Percentiles rank a stretch among this genome's conserved stretches.
These are phyloP conservation scores for Bromus sterilis DNA, from an alignment of 176 grass and related monocot species.

Conservation along the genomic window DNA sequence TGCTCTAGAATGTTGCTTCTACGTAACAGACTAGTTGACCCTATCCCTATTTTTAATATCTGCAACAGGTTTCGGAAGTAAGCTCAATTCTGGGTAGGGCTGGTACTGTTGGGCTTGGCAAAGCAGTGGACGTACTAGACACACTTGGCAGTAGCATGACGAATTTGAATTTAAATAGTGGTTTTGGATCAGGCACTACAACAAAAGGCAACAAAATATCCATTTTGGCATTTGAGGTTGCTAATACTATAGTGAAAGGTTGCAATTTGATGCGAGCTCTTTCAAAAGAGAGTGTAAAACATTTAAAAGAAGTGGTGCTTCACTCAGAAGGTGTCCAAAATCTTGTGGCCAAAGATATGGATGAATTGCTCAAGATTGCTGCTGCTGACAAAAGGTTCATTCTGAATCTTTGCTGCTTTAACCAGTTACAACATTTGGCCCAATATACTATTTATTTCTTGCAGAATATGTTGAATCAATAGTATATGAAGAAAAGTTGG, in stretches of 20 bases:
- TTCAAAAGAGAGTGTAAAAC: slow-evolving; percentile 88
- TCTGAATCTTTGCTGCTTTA: background rate
- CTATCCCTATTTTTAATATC: slow-evolving; percentile 2
- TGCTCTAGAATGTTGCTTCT: background rate
- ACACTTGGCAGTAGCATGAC: slow-evolving; percentile 98
- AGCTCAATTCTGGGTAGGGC: slow-evolving; percentile 80
- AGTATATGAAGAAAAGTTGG: slow-evolving; percentile 6
- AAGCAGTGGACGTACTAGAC: slow-evolving; percentile 91
- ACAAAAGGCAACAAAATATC: slow-evolving; percentile 81
- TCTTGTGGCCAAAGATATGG: slow-evolving; percentile 92
- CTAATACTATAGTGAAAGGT: slow-evolving; percentile 94
- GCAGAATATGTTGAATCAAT: background rate
- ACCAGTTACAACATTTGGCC: slow-evolving; percentile 17
- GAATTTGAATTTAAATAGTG: slow-evolving; percentile 62
- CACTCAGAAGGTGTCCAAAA: slow-evolving; percentile 84
- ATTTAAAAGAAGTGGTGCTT: slow-evolving; percentile 93
- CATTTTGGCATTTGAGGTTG: slow-evolving; percentile 97
- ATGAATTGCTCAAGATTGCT: slow-evolving; percentile 82
- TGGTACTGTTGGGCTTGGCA: slow-evolving; percentile 65
- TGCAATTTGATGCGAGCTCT: slow-evolving; percentile 82
- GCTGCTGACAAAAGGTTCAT: slow-evolving; percentile 86
- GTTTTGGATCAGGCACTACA: slow-evolving; percentile 68
- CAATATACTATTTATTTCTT: background rate
- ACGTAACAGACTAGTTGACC: background rate
- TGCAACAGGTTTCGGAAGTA: slow-evolving; percentile 77